Conservation (phyloP, 306 rosid genomes). For the Coriaria nepalensis region DNA sequence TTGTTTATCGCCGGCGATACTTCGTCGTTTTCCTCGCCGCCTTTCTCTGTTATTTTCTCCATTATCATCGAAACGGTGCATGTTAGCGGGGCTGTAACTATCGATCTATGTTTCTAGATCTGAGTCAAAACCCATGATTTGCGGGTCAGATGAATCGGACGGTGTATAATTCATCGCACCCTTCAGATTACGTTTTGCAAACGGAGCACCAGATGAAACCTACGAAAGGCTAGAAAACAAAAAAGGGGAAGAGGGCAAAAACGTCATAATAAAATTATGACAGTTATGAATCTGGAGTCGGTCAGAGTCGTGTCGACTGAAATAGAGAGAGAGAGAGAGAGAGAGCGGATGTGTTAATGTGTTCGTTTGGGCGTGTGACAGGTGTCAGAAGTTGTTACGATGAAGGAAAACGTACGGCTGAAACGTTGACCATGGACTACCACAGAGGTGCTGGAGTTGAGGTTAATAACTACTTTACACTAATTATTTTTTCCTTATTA, state of each 20-base stretch:
- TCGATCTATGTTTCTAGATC: conserved; percentile 2
- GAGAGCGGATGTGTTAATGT: too few relatives aligned
- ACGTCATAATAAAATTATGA: too few relatives aligned
- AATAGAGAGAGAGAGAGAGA: too few relatives aligned
- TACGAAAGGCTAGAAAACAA: too few relatives aligned
- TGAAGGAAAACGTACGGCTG: conserved; percentile 98
- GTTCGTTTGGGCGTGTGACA: conserved; percentile 26
- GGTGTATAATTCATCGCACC: conserved; percentile 15
- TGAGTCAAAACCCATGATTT: conserved; percentile 21
- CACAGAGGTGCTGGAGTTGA: conserved; percentile 87
- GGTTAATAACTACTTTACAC: conserved; percentile 20
- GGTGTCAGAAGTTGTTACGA: conserved; percentile 99
- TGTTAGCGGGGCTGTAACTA: neutral
- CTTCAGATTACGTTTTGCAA: too few relatives aligned
- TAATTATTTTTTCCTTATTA: neutral
- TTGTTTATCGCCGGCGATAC: neutral
- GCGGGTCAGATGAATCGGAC: conserved; percentile 12
- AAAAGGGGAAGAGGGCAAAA: too few relatives aligned
- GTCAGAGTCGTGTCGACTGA: too few relatives aligned
- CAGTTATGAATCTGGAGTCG: too few relatives aligned
- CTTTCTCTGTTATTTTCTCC: neutral
- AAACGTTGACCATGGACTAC: conserved; percentile 96
- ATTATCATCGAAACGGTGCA: neutral
- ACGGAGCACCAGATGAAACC: too few relatives aligned
- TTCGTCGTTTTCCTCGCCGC: neutral